A percentile compares a stretch with the other conserved stretches of the same genome.
Evolutionary conservation across 2,329 filamentous ascomycete species (phyloP).

Genomic region (Pezizomycotina sp.): DNA sequence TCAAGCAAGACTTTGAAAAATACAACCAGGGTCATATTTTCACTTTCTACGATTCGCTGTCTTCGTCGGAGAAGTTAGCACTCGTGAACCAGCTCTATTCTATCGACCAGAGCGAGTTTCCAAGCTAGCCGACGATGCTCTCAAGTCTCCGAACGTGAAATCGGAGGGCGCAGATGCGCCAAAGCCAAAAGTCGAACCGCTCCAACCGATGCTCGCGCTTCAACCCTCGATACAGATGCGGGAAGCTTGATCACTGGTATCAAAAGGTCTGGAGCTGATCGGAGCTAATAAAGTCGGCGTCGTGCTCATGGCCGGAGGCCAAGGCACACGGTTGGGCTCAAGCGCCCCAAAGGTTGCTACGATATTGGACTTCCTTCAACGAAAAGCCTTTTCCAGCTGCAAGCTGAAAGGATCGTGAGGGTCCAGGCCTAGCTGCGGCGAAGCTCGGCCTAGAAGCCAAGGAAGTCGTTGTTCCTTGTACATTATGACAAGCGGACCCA

Average conservation of each 20-base stretch:
- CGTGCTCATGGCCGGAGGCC: conserved; percentile 91
- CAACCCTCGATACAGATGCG: conserved; percentile 72
- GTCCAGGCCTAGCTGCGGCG: conserved; percentile 64
- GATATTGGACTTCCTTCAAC: conserved; percentile 83
- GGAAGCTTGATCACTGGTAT: conserved; percentile 76
- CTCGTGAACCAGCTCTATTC: conserved; percentile 67
- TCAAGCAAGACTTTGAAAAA: conserved; percentile 56
- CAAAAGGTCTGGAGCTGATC: conserved; percentile 49
- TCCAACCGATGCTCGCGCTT: conserved; percentile 71
- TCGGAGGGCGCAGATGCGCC: conserved; percentile 29
- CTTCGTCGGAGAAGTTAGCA: conserved; percentile 51
- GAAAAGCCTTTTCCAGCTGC: conserved; percentile 94
- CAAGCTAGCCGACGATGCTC: conserved; percentile 66
- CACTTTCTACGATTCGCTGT: conserved; percentile 70
- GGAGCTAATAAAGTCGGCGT: conserved; percentile 59
- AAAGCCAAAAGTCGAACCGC: conserved; percentile 52
- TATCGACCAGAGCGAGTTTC: conserved; percentile 47
- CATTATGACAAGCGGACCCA: conserved; percentile 97
- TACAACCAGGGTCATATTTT: conserved; percentile 71
- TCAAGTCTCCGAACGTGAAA: conserved; percentile 48
- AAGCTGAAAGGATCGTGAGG: conserved; percentile 83
- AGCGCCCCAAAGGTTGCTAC: conserved; percentile 95
- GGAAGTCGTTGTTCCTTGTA: conserved; percentile 59
- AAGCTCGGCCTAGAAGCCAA: conserved; percentile 42
- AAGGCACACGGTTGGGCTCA: conserved; percentile 86